Base-by-base conservation (phyloP, 1,284 basidiomycete genomes). In the Boletellus deceptivus region DNA sequence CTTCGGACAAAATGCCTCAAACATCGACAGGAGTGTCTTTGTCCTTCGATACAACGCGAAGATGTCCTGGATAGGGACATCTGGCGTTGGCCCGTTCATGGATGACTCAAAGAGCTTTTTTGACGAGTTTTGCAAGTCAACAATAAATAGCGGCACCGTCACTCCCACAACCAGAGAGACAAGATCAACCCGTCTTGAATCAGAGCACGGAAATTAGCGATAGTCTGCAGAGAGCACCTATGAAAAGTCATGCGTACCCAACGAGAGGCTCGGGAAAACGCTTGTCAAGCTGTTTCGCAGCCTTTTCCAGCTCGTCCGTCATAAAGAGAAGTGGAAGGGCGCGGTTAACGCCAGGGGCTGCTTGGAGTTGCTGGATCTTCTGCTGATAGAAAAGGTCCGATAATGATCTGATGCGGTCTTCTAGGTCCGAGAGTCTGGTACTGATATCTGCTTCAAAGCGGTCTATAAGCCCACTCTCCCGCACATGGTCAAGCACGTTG, bases 261-360 rank as follows among this genome's bases (percentile, higher is more conserved):
- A 94, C 74, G 18, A 98, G 67, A 17, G 91, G 88, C 50, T 90
- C 82, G 0, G 86, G 83, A 70, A 96, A 98, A 55, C 86, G 78
- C 68, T 91, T 92, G 69, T 94, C 89, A 31, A 94, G 75, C 29
- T 79, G 71, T 68, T 96, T 93, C 11, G 90, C 84, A 29, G 77
- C 74, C 65, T 91, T 95, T 72, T 97, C 93, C 10, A 98, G 75
- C 75, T 95, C 95, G 45, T 89, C 85, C 6, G 91, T 90, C 79
- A 97, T 83, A 25, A 89, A 72, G 43, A 96, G 72, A 27, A 93
- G 72, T 1, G 90, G 90, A 35, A 92, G 72, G 1, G 93, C 87
- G 46, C 84, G 76, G 62, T 92, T 93, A 17, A 89, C 83, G 3
- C 88, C 84, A 13, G 83, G 81, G 41, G 82, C 73, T 6, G 78